phyloP scores from a whole-genome alignment of 345 rosid genomes.

The Eucalyptus dawsonii region DNA sequence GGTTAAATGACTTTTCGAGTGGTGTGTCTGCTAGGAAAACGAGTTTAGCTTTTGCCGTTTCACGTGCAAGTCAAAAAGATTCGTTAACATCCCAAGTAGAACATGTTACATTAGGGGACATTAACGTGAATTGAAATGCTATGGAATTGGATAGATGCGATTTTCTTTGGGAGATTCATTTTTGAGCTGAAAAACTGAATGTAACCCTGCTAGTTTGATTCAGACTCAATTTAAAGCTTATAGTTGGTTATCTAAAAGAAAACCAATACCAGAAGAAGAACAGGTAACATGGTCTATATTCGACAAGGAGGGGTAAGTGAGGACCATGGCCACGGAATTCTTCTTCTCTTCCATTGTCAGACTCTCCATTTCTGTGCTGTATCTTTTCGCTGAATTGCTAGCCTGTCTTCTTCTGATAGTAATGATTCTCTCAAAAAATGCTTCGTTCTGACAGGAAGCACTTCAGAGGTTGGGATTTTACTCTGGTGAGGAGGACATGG shows the following conservation, averaged over 20 bases:
- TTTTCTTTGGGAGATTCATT: background rate
- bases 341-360: background rate
- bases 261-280: background rate
- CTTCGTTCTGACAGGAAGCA: conserved; percentile 45
- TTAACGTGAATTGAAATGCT: background rate
- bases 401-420: background rate
- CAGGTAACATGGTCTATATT: background rate
- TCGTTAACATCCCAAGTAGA: background rate
- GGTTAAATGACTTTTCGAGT: background rate
- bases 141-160: background rate
- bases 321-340: background rate
- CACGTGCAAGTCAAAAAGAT: background rate
- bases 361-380: background rate
- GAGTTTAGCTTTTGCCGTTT: background rate
- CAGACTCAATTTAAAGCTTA: background rate
- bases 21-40: background rate
- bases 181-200: background rate
- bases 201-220: background rate
- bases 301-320: background rate
- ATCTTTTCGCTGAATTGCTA: background rate
- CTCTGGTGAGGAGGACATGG: conserved; percentile 84
- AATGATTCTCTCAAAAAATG: background rate
- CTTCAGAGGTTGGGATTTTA: conserved; percentile 65
- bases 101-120: background rate
- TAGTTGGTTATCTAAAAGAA: background rate